Percentiles rank a stretch among this genome's conserved stretches.
Conservation (phyloP, 2,329 filamentous ascomycete genomes). For the Coniochaeta hoffmannii region DNA sequence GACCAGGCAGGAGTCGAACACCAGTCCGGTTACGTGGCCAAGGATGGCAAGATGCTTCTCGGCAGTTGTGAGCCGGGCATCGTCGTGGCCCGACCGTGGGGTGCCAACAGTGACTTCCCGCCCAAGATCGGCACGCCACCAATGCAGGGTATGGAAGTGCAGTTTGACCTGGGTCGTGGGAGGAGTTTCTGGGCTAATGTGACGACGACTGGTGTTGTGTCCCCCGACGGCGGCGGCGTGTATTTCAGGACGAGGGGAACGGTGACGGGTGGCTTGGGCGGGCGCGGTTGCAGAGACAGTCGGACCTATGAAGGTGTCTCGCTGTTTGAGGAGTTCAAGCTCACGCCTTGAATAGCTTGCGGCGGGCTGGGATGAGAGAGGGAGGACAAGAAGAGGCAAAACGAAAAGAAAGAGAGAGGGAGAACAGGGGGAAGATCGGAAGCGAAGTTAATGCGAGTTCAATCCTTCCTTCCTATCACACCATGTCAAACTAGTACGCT, state of each 20-base stretch:
- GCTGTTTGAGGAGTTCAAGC: background rate
- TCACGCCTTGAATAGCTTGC: background rate
- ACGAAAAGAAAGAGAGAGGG: too few relatives aligned
- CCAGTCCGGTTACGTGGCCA: slow-evolving; percentile 19
- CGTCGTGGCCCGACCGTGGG: background rate
- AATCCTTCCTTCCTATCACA: too few relatives aligned
- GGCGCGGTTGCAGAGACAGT: background rate
- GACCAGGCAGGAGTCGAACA: slow-evolving; percentile 16
- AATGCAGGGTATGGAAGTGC: background rate
- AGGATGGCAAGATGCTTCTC: slow-evolving; percentile 13
- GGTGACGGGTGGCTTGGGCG: background rate
- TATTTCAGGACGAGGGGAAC: background rate
- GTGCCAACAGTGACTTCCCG: background rate
- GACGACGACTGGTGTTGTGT: background rate
- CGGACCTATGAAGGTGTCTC: background rate
- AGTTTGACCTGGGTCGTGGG: background rate
- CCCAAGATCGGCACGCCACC: background rate
- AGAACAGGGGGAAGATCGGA: too few relatives aligned
- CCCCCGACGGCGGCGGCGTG: background rate
- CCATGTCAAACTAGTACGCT: too few relatives aligned
- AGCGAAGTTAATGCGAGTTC: too few relatives aligned
- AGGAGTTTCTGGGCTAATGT: background rate
- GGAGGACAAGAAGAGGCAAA: too few relatives aligned
- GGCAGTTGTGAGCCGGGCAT: background rate
- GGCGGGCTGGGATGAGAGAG: too few relatives aligned